Evolutionary conservation across 2,329 filamentous ascomycete species (phyloP), one percentile per base, ranked within the genome.

Genomic region (Botrytis fragariae): DNA sequence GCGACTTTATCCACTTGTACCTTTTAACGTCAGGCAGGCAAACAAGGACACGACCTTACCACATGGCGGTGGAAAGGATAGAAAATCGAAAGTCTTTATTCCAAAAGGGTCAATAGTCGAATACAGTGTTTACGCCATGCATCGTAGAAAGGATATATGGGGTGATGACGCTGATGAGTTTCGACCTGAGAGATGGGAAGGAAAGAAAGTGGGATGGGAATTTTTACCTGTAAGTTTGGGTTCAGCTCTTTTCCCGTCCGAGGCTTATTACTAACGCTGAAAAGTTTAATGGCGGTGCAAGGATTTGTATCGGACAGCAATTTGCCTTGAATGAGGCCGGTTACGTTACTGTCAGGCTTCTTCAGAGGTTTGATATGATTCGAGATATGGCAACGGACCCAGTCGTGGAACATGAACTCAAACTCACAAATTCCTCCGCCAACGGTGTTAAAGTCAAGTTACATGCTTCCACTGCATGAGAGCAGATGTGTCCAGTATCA

Each of bases 251-350:
- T 65, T n/a, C 29, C 22, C 20, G 10, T n/a, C 9, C 42, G 29
- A 16, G 22, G 12, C 63, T 35, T 29, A 9, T 48, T 32, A 48
- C 63, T 65, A 12, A 65, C 16, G 20, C n/a, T 25, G 3, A 65
- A 29, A 61, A 72, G 63, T 75, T 75, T 45, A 75, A 74, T 39
- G 74, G 73, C 8, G 74, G 74, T 7, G 54, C 73, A 35, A 48
- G 74, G 25, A 86, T 90, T 0, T 93, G 91, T 71, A 91, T 95
- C 0, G 93, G 93, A 0, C 71, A 76, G 37, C 74, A 76, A 59
- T 75, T 76, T 48, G 74, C 74, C 22, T 51, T 75, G 25, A 75
- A 72, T 8, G 74, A 74, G n/a, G 69, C 74, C 8, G 48, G 63
- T 25, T 76, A 75, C 54, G 32, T 75, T 10, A 71, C 37, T 22